Conservation (phyloP, 441 rosid species). For the Pelargonium citronellum region DNA sequence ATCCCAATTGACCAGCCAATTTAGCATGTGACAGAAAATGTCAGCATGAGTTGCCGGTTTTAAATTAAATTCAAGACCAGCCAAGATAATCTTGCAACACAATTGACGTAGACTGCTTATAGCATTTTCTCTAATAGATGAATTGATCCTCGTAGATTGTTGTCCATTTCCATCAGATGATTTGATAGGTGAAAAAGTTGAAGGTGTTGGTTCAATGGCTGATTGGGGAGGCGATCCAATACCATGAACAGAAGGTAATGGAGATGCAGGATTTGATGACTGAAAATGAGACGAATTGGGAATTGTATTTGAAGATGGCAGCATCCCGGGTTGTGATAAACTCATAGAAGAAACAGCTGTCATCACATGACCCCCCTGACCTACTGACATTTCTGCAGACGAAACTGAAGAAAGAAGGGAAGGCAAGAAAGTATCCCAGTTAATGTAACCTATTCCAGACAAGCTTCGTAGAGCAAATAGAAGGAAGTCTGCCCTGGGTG, state of each 20-base stretch:
- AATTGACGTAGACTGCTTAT: constrained; percentile 73
- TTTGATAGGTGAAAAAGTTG: constrained; percentile 52
- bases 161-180: constrained; percentile 51
- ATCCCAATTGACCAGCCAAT: constrained; percentile 95
- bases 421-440: constrained; percentile 82
- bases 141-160: constrained; percentile 42
- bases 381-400: constrained; percentile 54
- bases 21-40: constrained; percentile 70
- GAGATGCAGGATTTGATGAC: constrained; percentile 56
- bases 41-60: constrained; percentile 85
- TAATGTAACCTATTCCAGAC: constrained; percentile 65
- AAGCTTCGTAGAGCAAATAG: constrained; percentile 78
- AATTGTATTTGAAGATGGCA: constrained; percentile 41
- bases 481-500: constrained; percentile 86
- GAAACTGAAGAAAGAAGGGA: constrained; percentile 82
- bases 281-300: constrained; percentile 56
- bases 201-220: constrained; percentile 52
- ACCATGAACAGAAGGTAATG: constrained; percentile 61
- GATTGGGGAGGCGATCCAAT: constrained; percentile 77
- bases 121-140: constrained; percentile 49
- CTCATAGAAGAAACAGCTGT: constrained; percentile 49
- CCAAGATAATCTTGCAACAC: constrained; percentile 81
- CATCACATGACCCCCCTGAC: constrained; percentile 56
- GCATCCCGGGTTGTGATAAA: constrained; percentile 57
- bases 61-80: constrained; percentile 57